A percentile compares a stretch with the other conserved stretches of the same genome.
phyloP scores from a whole-genome alignment of 192 early-diverging fungal genomes.

The Entomortierella beljakovae region DNA sequence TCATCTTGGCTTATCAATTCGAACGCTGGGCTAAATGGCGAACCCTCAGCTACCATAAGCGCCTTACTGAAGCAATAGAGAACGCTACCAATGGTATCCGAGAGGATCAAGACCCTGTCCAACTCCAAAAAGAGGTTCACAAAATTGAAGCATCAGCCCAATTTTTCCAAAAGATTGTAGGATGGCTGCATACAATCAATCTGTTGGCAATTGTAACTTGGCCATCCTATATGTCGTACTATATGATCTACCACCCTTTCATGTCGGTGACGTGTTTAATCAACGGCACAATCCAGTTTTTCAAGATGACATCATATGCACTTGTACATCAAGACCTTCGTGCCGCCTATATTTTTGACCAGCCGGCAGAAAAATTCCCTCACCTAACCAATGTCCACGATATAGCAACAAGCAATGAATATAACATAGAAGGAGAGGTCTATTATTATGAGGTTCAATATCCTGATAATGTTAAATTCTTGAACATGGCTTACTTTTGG shows the following conservation, averaged over 20 bases:
- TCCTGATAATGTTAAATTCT: conserved; percentile 77
- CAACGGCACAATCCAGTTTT: conserved; percentile 75
- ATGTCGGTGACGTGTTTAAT: conserved; percentile 71
- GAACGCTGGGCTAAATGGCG: conserved; percentile 61
- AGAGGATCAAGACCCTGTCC: conserved; percentile 26
- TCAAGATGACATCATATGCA: conserved; percentile 85
- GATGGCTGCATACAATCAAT: conserved; percentile 65
- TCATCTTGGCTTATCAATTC: conserved; percentile 68
- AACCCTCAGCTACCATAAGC: conserved; percentile 35
- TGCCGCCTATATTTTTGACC: conserved; percentile 62
- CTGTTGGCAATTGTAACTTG: conserved; percentile 64
- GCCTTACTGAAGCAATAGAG: not conserved
- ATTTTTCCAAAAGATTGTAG: conserved; percentile 17
- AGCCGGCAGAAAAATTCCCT: conserved; percentile 34
- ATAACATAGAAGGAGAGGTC: conserved; percentile 9
- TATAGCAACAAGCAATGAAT: not conserved
- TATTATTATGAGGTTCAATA: conserved; percentile 71
- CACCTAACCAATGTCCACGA: conserved; percentile 39
- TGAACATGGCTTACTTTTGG: conserved; percentile 79
- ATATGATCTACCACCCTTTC: conserved; percentile 74
- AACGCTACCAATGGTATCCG: not conserved
- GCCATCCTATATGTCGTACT: conserved; percentile 75
- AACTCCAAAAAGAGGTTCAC: conserved; percentile 6
- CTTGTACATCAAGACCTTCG: conserved; percentile 85
- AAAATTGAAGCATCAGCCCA: conserved; percentile 33